Evolutionary conservation across 1,284 basidiomycete genomes (phyloP).

Genomic region (Chalciporus sp.): DNA sequence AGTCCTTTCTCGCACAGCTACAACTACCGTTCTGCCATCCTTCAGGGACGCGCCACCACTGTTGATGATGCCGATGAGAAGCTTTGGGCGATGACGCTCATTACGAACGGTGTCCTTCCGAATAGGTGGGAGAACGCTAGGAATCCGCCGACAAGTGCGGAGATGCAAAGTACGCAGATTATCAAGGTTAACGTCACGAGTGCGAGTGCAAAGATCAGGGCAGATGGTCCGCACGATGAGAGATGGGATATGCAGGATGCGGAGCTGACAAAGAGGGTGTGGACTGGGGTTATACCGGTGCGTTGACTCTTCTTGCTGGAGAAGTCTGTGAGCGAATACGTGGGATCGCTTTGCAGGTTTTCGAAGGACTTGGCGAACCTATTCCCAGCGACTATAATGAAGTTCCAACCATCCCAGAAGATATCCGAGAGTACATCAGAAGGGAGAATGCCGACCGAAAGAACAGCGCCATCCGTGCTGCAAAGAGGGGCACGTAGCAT

Average conservation of each 20-base stretch:
- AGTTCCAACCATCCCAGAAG: conserved; percentile 17
- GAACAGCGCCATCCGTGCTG: conserved; percentile 20
- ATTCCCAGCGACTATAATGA: conserved; percentile 26
- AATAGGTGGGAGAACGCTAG: conserved; percentile 26
- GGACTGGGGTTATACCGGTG: conserved; percentile 31
- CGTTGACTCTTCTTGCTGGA: not conserved
- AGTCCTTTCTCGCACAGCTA: conserved; percentile 31
- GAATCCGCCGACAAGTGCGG: conserved; percentile 24
- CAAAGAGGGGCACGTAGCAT: conserved; percentile 12
- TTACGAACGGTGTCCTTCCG: conserved; percentile 28
- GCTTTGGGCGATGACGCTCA: conserved; percentile 26
- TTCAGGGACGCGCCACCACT: conserved; percentile 21
- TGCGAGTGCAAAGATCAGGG: conserved; percentile 27
- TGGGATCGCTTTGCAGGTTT: conserved; percentile 14
- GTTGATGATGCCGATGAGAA: conserved; percentile 24
- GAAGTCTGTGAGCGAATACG: not conserved
- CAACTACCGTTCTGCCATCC: conserved; percentile 29
- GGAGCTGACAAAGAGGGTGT: conserved; percentile 19
- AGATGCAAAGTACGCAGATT: conserved; percentile 26
- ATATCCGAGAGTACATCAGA: conserved; percentile 25
- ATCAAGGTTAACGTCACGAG: conserved; percentile 27
- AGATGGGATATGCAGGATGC: conserved; percentile 18
- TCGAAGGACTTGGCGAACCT: conserved; percentile 30
- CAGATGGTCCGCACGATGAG: conserved; percentile 28
- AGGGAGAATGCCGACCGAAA: conserved; percentile 26